Evolutionary conservation across 805 yeast genomes (phyloP).

Genomic region (Schizosaccharomyces octosporus): DNA sequence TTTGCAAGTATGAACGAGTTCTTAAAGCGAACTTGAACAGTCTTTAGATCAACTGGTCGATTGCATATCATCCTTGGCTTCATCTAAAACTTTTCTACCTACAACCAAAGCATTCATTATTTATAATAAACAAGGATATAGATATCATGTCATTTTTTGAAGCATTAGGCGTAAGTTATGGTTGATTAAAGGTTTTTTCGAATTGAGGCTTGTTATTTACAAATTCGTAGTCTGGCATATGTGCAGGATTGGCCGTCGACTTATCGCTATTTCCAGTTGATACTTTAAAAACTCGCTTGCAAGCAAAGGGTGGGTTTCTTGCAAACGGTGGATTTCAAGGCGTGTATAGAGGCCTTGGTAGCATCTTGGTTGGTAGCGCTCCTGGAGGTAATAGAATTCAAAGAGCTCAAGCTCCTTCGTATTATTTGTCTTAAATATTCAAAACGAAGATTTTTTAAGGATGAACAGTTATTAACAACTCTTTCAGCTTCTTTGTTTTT

Average conservation of each 20-base stretch:
- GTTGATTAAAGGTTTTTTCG: background rate
- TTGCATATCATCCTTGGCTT: no score
- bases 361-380: constrained; percentile 83
- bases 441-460: no score
- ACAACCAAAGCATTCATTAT: no score
- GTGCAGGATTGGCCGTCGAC: constrained; percentile 88
- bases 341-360: constrained; percentile 74
- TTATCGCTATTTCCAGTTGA: constrained; percentile 88
- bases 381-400: constrained; percentile 24
- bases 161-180: background rate
- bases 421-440: background rate
- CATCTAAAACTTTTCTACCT: no score
- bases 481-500: constrained; percentile 19
- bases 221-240: background rate
- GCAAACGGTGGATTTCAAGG: constrained; percentile 83
- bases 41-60: no score
- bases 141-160: background rate
- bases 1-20: no score
- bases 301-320: constrained; percentile 87
- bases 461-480: background rate
- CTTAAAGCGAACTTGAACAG: no score
- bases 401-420: background rate
- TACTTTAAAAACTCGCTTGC: constrained; percentile 78
- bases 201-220: background rate
- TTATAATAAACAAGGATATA: no score